phyloP scores from a whole-genome alignment of 2,329 filamentous ascomycete genomes.

The Aspergillus floridensis region DNA sequence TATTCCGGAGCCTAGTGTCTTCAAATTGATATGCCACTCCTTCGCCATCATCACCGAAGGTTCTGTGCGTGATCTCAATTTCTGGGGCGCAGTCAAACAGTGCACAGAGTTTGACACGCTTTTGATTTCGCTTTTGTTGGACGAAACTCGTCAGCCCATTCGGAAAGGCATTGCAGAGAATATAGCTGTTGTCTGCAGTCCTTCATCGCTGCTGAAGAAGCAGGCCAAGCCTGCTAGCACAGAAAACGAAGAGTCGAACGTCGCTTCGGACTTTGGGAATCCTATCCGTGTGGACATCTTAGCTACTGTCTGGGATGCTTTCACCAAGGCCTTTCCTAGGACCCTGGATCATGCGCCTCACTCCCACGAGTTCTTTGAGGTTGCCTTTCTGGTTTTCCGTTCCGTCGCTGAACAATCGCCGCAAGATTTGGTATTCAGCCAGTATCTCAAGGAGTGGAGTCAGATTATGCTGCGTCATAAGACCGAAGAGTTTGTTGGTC shows the following conservation, averaged over 20 bases:
- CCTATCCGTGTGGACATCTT: conserved; percentile 40
- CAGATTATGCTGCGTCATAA: conserved; percentile 43
- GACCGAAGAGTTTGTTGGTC: conserved; percentile 48
- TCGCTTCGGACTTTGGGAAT: conserved; percentile 21
- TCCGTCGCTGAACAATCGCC: conserved; percentile 41
- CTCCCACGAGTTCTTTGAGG: conserved; percentile 48
- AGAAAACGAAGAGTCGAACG: conserved; percentile 16
- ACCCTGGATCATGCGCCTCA: conserved; percentile 37
- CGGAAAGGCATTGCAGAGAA: conserved; percentile 41
- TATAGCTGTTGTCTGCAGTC: conserved; percentile 38
- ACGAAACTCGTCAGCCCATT: conserved; percentile 41
- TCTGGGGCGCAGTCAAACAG: conserved; percentile 47
- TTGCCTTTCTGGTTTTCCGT: conserved; percentile 43
- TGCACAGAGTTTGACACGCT: conserved; percentile 38
- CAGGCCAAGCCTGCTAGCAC: conserved; percentile 16
- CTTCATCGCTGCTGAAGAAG: conserved; percentile 31
- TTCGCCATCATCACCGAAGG: conserved; percentile 52
- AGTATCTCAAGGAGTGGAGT: conserved; percentile 46
- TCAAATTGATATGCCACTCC: conserved; percentile 42
- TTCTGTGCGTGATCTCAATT: conserved; percentile 45
- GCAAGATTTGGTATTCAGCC: conserved; percentile 35
- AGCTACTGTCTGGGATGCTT: conserved; percentile 45
- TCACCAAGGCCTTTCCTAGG: conserved; percentile 41
- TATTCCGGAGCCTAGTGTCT: conserved; percentile 20
- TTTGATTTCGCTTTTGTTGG: conserved; percentile 43